Evolutionary conservation across 2,329 filamentous ascomycete species (phyloP), one percentile per base, ranked within the genome.

Genomic region (Fusarium humuli): DNA sequence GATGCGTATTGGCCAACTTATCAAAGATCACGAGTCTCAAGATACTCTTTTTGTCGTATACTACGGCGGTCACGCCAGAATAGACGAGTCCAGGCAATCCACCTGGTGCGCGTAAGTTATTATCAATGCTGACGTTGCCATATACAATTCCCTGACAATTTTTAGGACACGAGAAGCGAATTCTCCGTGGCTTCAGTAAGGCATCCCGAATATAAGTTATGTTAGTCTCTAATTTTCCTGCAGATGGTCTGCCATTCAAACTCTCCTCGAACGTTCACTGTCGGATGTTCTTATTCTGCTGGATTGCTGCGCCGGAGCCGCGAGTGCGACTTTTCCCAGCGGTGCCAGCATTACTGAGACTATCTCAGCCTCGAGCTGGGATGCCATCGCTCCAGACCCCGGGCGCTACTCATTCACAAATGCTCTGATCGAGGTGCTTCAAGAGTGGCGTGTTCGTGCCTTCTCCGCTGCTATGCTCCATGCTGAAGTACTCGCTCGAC

Each of bases 381-480:
- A 89, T 62, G 86, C 87, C 45, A 88, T 88, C 54, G 87, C 87
- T 13, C 87, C 87, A 0, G 85, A 88, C 61, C 87, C 87, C 14
- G 87, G 87, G 10, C 82, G 86, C 7, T 88, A 87, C 72, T 89
- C 87, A 0, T 89, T 89, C 71, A 88, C 86, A 5, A 87, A 85
- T 56, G 84, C 85, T 23, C 79, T 89, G 16, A 88, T 89, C 45
- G 87, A 89, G 65, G 87, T 89, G 1, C 79, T 89, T 16, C 83
- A 85, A 59, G 86, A 88, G 70, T 89, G 87, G 87, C 82, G 83
- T 25, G 71, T 82, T 12, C 83, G 84, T 57, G 83, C 82, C 0
- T 89, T 86, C 70, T 89, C 87, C 9, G 87, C 86, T 18, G 87
- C 86, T 27, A 89, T 89, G 87, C 79, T 89, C 8, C 87, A 89